Conservation (phyloP, 2,329 filamentous ascomycete genomes). For the Teratosphaeria viscida region DNA sequence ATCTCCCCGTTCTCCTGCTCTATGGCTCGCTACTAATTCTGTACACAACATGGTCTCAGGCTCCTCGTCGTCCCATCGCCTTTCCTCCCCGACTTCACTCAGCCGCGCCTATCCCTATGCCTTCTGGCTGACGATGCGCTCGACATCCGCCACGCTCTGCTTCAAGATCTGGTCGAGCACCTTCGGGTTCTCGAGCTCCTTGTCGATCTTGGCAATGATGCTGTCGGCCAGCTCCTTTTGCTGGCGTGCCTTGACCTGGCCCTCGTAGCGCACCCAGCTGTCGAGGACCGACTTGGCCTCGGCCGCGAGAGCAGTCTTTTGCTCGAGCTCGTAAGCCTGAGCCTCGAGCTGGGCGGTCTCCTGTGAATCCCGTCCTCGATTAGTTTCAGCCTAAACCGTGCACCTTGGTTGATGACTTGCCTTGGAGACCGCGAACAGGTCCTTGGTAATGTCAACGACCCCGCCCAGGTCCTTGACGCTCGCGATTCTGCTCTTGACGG, state of each 20-base stretch:
- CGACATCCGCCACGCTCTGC: constrained; percentile 91
- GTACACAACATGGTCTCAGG: background rate
- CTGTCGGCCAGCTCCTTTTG: constrained; percentile 88
- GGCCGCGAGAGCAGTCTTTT: constrained; percentile 79
- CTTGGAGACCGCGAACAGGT: constrained; percentile 96
- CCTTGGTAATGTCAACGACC: constrained; percentile 94
- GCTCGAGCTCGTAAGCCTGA: constrained; percentile 92
- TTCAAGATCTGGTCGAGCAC: constrained; percentile 93
- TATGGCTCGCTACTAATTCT: background rate
- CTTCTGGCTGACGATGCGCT: constrained; percentile 45
- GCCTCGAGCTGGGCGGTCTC: constrained; percentile 96
- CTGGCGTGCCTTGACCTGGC: constrained; percentile 97
- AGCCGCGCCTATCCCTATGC: constrained; percentile 8
- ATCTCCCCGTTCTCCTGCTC: background rate
- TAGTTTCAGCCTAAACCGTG: background rate
- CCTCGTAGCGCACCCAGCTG: constrained; percentile 97
- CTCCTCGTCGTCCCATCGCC: background rate
- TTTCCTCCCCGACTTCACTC: background rate
- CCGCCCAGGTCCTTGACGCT: constrained; percentile 89
- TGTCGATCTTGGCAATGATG: constrained; percentile 94
- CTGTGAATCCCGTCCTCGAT: constrained; percentile 35
- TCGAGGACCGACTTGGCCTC: constrained; percentile 95
- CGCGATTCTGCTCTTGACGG: constrained; percentile 87
- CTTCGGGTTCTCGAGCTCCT: constrained; percentile 98
- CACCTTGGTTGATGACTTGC: constrained; percentile 38